These are phyloP conservation scores for Ceratobasidium sp. DNA, from an alignment of 1,284 basidiomycete species.

Conservation along the genomic window DNA sequence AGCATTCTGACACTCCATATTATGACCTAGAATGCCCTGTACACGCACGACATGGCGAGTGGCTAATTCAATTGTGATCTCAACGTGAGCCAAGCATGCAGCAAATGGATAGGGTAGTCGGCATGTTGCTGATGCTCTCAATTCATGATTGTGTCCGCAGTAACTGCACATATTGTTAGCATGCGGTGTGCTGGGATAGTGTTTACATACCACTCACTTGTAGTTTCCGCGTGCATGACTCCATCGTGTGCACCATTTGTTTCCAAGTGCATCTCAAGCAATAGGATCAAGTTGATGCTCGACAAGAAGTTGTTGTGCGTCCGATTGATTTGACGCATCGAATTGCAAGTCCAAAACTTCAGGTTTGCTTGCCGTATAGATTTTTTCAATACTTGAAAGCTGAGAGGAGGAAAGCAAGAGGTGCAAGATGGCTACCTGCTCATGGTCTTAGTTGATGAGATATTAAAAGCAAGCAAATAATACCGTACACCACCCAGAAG, in stretches of 20 bases:
- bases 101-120: constrained; percentile 49
- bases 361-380: too few species aligned
- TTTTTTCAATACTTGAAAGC: too few species aligned
- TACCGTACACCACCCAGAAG: constrained; percentile 13
- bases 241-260: neutral
- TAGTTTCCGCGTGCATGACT: neutral
- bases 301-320: neutral
- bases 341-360: too few species aligned
- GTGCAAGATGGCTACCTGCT: too few species aligned
- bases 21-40: constrained; percentile 50
- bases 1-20: constrained; percentile 48
- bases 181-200: neutral
- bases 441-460: too few species aligned
- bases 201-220: constrained; percentile 6
- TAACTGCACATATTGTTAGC: neutral
- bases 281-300: neutral
- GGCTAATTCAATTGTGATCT: constrained; percentile 48
- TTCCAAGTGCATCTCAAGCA: neutral
- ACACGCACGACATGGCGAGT: constrained; percentile 47
- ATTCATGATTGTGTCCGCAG: neutral
- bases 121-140: neutral
- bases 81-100: constrained; percentile 54
- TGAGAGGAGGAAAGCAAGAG: too few species aligned
- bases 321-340: neutral
- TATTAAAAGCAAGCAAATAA: too few species aligned